Evolutionary conservation across 2,329 filamentous ascomycete species (phyloP).

Genomic region (Colletotrichum godetiae): DNA sequence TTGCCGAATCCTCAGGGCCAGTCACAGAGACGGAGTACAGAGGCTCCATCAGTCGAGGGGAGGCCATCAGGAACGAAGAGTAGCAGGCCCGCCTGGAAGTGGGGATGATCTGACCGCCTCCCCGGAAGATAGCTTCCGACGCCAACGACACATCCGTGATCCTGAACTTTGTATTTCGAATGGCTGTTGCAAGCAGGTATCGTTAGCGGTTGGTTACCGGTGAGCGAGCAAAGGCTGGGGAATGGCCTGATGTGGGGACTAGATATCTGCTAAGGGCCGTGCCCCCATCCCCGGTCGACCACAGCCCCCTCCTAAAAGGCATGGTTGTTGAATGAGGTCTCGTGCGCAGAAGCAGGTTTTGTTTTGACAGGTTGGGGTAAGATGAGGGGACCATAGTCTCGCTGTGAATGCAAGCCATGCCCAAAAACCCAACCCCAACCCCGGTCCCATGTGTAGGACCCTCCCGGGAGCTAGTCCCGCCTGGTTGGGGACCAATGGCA

Average conservation of each 20-base stretch:
- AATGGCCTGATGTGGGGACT: slow-evolving; percentile 28
- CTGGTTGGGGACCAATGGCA: slow-evolving; percentile 23
- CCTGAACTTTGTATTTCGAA: slow-evolving; percentile 97
- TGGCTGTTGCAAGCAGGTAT: slow-evolving; percentile 66
- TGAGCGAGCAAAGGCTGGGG: slow-evolving; percentile 11
- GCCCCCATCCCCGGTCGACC: slow-evolving; percentile 29
- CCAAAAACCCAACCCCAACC: slow-evolving; percentile 23
- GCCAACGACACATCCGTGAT: slow-evolving; percentile 91
- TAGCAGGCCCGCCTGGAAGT: slow-evolving; percentile 94
- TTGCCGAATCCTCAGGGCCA: slow-evolving; percentile 88
- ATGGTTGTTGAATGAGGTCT: slow-evolving; percentile 22
- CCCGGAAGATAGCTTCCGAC: slow-evolving; percentile 91
- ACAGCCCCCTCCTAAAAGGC: slow-evolving; percentile 13
- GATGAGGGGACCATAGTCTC: slow-evolving; percentile 3
- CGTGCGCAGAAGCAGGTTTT: slow-evolving; percentile 31
- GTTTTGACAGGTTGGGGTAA: slow-evolving; percentile 8
- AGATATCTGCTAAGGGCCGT: slow-evolving; percentile 18
- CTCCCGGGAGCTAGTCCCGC: slow-evolving; percentile 15
- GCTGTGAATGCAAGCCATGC: slow-evolving; percentile 32
- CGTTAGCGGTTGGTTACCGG: slow-evolving; percentile 40
- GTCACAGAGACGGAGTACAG: slow-evolving; percentile 94
- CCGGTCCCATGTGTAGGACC: slow-evolving; percentile 25
- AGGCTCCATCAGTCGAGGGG: slow-evolving; percentile 95
- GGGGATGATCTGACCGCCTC: slow-evolving; percentile 96
- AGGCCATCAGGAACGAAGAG: slow-evolving; percentile 96